Conservation (phyloP, 495 filamentous ascomycete genomes). For the Neurospora cerealis region DNA sequence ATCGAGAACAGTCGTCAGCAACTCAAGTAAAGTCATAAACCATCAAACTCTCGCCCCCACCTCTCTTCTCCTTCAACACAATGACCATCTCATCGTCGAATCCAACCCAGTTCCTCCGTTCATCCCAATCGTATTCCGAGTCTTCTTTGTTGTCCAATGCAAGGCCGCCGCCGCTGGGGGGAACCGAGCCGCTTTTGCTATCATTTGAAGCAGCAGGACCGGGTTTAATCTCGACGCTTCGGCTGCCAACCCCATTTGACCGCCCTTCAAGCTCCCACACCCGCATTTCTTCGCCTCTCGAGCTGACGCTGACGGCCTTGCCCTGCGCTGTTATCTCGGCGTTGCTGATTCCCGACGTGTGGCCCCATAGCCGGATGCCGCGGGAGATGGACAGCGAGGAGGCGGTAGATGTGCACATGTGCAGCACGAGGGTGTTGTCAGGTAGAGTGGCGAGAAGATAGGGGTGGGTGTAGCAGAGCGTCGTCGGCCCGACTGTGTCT, state of each 20-base stretch:
- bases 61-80: constrained; percentile 60
- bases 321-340: constrained; percentile 81
- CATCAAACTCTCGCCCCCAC: constrained; percentile 62
- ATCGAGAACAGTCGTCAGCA: not conserved
- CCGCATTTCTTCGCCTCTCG: constrained; percentile 72
- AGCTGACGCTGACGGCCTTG: constrained; percentile 82
- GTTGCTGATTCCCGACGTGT: constrained; percentile 81
- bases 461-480: constrained; percentile 78
- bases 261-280: constrained; percentile 91
- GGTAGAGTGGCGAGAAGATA: constrained; percentile 82
- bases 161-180: not conserved
- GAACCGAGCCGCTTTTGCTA: no score
- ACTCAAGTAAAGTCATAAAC: constrained; percentile 84
- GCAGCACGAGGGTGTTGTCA: constrained; percentile 87
- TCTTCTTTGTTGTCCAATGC: not conserved
- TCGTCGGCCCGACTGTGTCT: constrained; percentile 46
- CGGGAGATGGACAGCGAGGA: constrained; percentile 57
- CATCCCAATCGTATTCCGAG: constrained; percentile 10
- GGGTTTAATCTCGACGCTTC: constrained; percentile 34
- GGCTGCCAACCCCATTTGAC: constrained; percentile 25
- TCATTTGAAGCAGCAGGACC: constrained; percentile 19
- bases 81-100: constrained; percentile 95
- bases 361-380: constrained; percentile 80
- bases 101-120: constrained; percentile 57
- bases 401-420: constrained; percentile 68